These are phyloP conservation scores for Penicilliopsis zonata DNA, from an alignment of 495 filamentous ascomycete genomes.

Conservation along the genomic window DNA sequence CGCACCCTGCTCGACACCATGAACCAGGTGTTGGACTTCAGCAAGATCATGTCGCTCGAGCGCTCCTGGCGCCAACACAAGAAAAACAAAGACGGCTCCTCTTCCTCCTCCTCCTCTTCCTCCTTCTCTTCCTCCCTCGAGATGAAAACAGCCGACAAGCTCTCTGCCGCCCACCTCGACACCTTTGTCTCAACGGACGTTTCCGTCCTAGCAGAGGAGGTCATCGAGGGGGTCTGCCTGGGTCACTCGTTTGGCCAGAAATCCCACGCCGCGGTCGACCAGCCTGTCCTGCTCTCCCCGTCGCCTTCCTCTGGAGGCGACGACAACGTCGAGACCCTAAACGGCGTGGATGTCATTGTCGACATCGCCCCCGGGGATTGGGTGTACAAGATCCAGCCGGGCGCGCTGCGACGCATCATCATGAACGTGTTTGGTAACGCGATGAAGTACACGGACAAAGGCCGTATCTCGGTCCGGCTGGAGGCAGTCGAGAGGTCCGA, in stretches of 20 bases:
- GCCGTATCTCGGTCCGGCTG: conserved; percentile 51
- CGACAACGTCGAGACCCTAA: conserved; percentile 3
- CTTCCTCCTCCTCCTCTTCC: too few relatives aligned
- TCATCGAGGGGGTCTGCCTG: conserved; percentile 39
- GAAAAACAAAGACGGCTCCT: conserved; percentile 15
- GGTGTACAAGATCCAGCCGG: conserved; percentile 55
- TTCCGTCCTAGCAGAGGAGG: conserved; percentile 33
- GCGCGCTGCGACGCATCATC: conserved; percentile 60
- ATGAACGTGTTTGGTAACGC: conserved; percentile 81
- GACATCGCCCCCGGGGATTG: conserved; percentile 52
- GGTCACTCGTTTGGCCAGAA: conserved; percentile 34
- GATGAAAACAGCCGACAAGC: conserved; percentile 17
- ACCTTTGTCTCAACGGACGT: conserved; percentile 33
- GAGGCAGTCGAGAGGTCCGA: conserved; percentile 29
- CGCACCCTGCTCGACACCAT: conserved; percentile 69
- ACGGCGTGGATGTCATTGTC: conserved; percentile 44
- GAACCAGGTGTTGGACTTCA: conserved; percentile 64
- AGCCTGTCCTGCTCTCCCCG: too few relatives aligned
- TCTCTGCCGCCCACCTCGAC: conserved; percentile 29
- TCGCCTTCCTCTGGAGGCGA: conserved; percentile 3
- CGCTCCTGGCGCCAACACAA: conserved; percentile 30
- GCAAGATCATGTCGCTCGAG: conserved; percentile 51
- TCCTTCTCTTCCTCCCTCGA: conserved; percentile 14
- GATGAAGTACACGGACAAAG: conserved; percentile 62
- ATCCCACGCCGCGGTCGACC: conserved; percentile 14